Evolutionary conservation across 805 yeast species (phyloP).

Genomic region (Kodamaea lidongshanica): DNA sequence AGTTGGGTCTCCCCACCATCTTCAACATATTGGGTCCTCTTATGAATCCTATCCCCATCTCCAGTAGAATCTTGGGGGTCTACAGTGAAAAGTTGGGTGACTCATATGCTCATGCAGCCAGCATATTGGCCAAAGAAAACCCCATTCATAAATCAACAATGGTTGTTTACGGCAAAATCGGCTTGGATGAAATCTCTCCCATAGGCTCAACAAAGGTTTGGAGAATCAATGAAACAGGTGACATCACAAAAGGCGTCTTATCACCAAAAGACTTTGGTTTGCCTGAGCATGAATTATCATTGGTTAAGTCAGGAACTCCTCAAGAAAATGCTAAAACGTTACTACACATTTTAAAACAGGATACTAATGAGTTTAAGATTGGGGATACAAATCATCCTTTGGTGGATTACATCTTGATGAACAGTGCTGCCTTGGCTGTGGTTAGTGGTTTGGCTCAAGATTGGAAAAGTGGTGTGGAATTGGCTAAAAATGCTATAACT

Average conservation of each 20-base stretch:
- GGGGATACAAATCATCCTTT: slow-evolving; percentile 48
- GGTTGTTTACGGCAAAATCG: slow-evolving; percentile 90
- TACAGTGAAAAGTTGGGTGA: slow-evolving; percentile 73
- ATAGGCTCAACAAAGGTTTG: slow-evolving; percentile 77
- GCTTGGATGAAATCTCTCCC: slow-evolving; percentile 91
- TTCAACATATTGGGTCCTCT: slow-evolving; percentile 93
- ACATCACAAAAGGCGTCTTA: slow-evolving; percentile 39
- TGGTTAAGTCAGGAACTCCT: slow-evolving; percentile 83
- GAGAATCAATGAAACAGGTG: slow-evolving; percentile 48
- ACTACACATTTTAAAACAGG: slow-evolving; percentile 38
- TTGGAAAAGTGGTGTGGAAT: slow-evolving; percentile 73
- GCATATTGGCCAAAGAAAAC: slow-evolving; percentile 47
- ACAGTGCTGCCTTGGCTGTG: slow-evolving; percentile 81
- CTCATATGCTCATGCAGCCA: slow-evolving; percentile 78
- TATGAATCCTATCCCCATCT: slow-evolving; percentile 79
- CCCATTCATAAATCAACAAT: slow-evolving; percentile 52
- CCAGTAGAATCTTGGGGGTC: slow-evolving; percentile 85
- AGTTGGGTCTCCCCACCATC: slow-evolving; percentile 84
- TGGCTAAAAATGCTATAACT: slow-evolving; percentile 63
- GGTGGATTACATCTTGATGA: slow-evolving; percentile 84
- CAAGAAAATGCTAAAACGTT: slow-evolving; percentile 68
- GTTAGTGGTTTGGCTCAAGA: slow-evolving; percentile 59
- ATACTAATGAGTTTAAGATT: slow-evolving; percentile 42
- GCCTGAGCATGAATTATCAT: slow-evolving; percentile 58
- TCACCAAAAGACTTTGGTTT: slow-evolving; percentile 79